Conservation (phyloP, 1,139 yeast species). For the Wickerhamomyces sp. region DNA sequence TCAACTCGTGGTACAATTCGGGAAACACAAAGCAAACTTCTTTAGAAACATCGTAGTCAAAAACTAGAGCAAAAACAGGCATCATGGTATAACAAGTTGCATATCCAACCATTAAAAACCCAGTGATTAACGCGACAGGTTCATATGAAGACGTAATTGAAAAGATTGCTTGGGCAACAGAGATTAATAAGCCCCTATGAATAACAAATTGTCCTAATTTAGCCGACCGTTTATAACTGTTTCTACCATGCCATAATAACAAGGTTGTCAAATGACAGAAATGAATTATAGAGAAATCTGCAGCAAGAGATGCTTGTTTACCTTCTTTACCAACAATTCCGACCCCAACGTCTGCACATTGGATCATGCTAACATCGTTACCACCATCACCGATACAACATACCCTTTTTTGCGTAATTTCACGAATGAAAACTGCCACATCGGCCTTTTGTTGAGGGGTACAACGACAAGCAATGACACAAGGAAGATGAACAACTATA, state of each 20-base stretch:
- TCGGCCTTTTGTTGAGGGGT: slow-evolving; percentile 99
- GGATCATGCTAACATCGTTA: slow-evolving; percentile 98
- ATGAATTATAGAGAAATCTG: slow-evolving; percentile 92
- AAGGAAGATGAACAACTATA: slow-evolving; percentile 73
- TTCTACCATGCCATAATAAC: slow-evolving; percentile 96
- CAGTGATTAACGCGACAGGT: slow-evolving; percentile 91
- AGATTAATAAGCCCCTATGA: slow-evolving; percentile 90
- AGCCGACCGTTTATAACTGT: slow-evolving; percentile 92
- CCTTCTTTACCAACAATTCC: slow-evolving; percentile 99
- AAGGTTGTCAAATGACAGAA: slow-evolving; percentile 86
- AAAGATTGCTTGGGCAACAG: slow-evolving; percentile 95
- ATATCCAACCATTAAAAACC: slow-evolving; percentile 98
- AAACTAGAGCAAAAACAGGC: slow-evolving; percentile 90
- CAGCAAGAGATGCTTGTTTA: slow-evolving; percentile 93
- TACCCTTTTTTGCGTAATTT: slow-evolving; percentile 79
- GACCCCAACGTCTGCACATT: slow-evolving; percentile 97
- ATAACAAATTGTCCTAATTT: slow-evolving; percentile 93
- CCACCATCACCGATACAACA: slow-evolving; percentile 99
- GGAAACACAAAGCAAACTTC: slow-evolving; percentile 88
- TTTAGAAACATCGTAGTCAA: slow-evolving; percentile 90
- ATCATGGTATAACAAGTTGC: slow-evolving; percentile 98
- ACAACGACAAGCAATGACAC: slow-evolving; percentile 96
- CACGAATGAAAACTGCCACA: slow-evolving; percentile 75
- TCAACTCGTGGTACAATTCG: slow-evolving; percentile 88
- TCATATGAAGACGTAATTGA: slow-evolving; percentile 84